A percentile compares a stretch with the other conserved stretches of the same genome.
Conservation (phyloP, 192 early-diverging fungal genomes). For the Coemansia sp. region DNA sequence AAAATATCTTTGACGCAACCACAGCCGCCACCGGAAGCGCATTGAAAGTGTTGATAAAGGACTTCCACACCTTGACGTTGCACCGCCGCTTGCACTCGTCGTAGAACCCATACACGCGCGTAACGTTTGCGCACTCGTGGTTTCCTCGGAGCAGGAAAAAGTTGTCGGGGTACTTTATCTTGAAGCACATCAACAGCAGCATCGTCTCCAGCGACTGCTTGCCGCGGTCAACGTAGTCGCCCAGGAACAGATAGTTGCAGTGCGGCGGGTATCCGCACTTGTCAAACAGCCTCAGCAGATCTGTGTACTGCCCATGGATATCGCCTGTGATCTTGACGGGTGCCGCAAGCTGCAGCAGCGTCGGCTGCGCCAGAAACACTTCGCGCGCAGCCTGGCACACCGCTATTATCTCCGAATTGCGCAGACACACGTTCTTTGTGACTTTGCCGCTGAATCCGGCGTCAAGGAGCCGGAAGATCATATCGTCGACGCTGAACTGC, state of each 20-base stretch:
- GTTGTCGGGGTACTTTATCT: constrained; percentile 96
- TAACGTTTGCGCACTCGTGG: constrained; percentile 94
- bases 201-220: constrained; percentile 95
- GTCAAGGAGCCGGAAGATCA: constrained; percentile 80
- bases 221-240: constrained; percentile 98
- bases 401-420: constrained; percentile 79
- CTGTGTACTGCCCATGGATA: constrained; percentile 94
- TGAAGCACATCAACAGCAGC: constrained; percentile 88
- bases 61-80: constrained; percentile 85
- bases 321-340: constrained; percentile 85
- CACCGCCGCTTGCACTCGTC: constrained; percentile 94
- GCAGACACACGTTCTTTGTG: constrained; percentile 77
- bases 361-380: constrained; percentile 84
- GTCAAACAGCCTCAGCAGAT: constrained; percentile 90
- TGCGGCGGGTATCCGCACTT: constrained; percentile 89
- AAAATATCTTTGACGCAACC: constrained; percentile 92
- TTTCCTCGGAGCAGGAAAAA: constrained; percentile 97
- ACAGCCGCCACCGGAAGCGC: constrained; percentile 87
- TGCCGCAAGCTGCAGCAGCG: constrained; percentile 72
- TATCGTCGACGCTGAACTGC: constrained; percentile 79
- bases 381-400: constrained; percentile 88
- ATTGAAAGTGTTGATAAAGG: constrained; percentile 94
- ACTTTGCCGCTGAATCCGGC: constrained; percentile 72
- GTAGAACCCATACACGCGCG: constrained; percentile 93
- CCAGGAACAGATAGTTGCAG: constrained; percentile 90